These are phyloP conservation scores for Pythium phragmiticola DNA, from an alignment of 352 stramenopile species.

Conservation along the genomic window DNA sequence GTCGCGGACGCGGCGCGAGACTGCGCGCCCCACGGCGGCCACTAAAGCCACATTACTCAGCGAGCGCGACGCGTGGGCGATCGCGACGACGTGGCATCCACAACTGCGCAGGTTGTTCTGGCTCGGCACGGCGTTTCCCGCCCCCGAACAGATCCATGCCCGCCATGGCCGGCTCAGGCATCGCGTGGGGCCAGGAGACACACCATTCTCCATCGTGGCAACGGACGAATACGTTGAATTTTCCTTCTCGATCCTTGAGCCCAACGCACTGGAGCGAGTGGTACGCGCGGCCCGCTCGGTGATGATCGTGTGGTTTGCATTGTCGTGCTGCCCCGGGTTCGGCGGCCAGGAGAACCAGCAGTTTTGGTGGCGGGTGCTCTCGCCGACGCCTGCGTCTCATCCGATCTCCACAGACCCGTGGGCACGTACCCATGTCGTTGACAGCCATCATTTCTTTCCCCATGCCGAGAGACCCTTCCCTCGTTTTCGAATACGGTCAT, in stretches of 20 bases:
- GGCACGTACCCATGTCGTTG: background rate
- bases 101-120: background rate
- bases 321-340: conserved; percentile 15
- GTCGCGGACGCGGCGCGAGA: too few relatives aligned
- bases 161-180: too few relatives aligned
- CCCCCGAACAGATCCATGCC: background rate
- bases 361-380: conserved; percentile 15
- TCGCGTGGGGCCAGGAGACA: too few relatives aligned
- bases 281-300: background rate
- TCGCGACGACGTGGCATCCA: conserved; percentile 7
- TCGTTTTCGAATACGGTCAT: background rate
- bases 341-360: conserved; percentile 1
- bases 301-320: conserved; percentile 12
- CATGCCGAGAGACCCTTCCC: background rate
- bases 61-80: conserved; percentile 6
- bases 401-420: background rate
- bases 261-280: too few relatives aligned
- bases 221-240: background rate
- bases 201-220: background rate
- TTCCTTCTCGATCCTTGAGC: background rate
- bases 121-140: background rate
- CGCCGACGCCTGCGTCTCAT: background rate
- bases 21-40: too few relatives aligned
- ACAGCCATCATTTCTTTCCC: background rate
- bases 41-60: background rate